Conservation (phyloP, 441 rosid genomes). For the Euphorbia schlechtendalii region DNA sequence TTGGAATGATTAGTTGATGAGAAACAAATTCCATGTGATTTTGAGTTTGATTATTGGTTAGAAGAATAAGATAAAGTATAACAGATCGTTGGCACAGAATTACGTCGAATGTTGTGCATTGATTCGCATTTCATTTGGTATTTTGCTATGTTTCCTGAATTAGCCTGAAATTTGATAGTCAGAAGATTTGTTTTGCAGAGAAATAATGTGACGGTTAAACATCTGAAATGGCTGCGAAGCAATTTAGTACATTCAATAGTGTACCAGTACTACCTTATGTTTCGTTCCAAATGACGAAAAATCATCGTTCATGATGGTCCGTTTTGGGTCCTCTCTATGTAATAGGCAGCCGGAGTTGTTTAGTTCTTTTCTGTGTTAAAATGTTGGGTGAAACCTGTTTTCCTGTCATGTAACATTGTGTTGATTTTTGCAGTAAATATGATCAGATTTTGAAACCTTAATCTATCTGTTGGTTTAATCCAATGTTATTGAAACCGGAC, state of each 20-base stretch:
- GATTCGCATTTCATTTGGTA: neutral
- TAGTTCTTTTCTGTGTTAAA: neutral
- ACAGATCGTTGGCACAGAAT: neutral
- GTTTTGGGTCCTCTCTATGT: neutral
- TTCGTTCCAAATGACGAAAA: conserved; percentile 2
- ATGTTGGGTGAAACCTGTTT: conserved; percentile 3
- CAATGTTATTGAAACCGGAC: too few relatives aligned
- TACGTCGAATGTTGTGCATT: neutral
- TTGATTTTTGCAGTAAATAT: neutral
- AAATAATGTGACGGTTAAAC: neutral
- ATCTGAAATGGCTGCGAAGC: conserved; percentile 6
- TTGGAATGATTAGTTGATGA: too few relatives aligned
- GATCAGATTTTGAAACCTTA: neutral
- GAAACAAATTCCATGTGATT: too few relatives aligned
- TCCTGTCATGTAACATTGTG: neutral
- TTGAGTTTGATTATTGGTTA: too few relatives aligned
- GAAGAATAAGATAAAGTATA: neutral
- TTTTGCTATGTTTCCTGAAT: neutral
- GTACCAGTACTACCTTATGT: conserved; percentile 9
- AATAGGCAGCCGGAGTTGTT: neutral
- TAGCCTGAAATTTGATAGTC: neutral
- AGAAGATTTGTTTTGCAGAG: conserved; percentile 19
- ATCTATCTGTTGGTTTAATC: neutral
- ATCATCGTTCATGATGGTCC: conserved; percentile 3
- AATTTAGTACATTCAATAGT: conserved; percentile 4